A percentile compares a stretch with the other conserved stretches of the same genome.
Evolutionary conservation across 2,329 filamentous ascomycete species (phyloP).

Genomic region (Phoma sp.): DNA sequence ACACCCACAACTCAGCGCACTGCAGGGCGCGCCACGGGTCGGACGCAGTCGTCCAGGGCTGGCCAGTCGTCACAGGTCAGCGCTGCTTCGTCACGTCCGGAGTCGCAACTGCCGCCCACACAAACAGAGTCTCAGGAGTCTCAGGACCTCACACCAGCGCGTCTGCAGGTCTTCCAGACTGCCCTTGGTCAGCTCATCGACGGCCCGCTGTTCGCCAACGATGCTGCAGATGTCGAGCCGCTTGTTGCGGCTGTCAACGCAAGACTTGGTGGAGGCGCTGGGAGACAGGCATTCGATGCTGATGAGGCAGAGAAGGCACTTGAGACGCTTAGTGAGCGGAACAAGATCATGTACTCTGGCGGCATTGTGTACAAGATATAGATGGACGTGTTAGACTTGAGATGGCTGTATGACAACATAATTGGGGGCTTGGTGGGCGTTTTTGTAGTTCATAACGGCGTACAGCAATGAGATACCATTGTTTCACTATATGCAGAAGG

Average conservation of each 20-base stretch:
- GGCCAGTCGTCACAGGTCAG: constrained; percentile 65
- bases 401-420: neutral
- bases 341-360: constrained; percentile 78
- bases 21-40: constrained; percentile 49
- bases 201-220: constrained; percentile 83
- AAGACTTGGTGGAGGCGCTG: constrained; percentile 65
- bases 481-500: neutral
- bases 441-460: neutral
- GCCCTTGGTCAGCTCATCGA: constrained; percentile 84
- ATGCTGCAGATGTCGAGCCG: constrained; percentile 75
- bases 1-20: constrained; percentile 58
- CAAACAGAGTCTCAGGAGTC: constrained; percentile 51
- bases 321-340: constrained; percentile 77
- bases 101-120: constrained; percentile 69
- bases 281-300: constrained; percentile 67
- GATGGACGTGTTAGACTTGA: neutral
- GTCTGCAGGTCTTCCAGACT: constrained; percentile 77
- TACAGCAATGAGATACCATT: constrained; percentile 4
- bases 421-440: neutral
- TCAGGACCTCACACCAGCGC: constrained; percentile 63
- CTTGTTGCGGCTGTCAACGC: constrained; percentile 82
- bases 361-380: constrained; percentile 58
- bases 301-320: constrained; percentile 79
- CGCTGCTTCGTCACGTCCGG: constrained; percentile 79
- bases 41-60: constrained; percentile 42